phyloP scores from a whole-genome alignment of 139 green algal species.

The Closterium sp. region DNA sequence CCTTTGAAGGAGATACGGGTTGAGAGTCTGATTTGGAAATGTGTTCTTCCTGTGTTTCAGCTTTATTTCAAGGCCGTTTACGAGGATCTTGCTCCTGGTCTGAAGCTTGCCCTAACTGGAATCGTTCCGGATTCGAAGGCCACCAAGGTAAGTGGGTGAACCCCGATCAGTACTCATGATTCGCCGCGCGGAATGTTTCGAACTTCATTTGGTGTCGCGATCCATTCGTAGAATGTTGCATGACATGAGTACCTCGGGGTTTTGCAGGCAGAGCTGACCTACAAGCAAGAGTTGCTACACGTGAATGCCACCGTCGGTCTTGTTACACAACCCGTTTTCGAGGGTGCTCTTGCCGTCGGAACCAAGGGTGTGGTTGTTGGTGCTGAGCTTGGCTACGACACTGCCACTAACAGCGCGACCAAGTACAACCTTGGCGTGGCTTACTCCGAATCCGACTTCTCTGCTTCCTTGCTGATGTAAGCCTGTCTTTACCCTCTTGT shows the following conservation, averaged over 20 bases:
- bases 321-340: constrained; percentile 23
- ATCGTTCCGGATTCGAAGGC: constrained; percentile 35
- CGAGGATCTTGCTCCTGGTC: constrained; percentile 33
- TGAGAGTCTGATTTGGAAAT: not conserved
- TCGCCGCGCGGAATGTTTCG: not conserved
- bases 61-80: not conserved
- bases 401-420: constrained; percentile 27
- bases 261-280: constrained; percentile 26
- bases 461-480: constrained; percentile 3
- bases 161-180: not conserved
- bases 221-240: not conserved
- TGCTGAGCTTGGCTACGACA: constrained; percentile 50
- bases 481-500: not conserved
- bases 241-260: not conserved
- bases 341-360: constrained; percentile 31
- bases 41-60: not conserved
- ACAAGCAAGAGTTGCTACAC: constrained; percentile 3
- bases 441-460: constrained; percentile 20
- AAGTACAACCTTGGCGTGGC: constrained; percentile 52
- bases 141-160: constrained; percentile 29
- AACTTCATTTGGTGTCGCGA: not conserved
- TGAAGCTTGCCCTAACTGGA: constrained; percentile 36
- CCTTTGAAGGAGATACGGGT: not conserved
- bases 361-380: constrained; percentile 41
- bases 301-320: constrained; percentile 20